Conservation (phyloP, 495 filamentous ascomycete species). For the Immersiella caudata region DNA sequence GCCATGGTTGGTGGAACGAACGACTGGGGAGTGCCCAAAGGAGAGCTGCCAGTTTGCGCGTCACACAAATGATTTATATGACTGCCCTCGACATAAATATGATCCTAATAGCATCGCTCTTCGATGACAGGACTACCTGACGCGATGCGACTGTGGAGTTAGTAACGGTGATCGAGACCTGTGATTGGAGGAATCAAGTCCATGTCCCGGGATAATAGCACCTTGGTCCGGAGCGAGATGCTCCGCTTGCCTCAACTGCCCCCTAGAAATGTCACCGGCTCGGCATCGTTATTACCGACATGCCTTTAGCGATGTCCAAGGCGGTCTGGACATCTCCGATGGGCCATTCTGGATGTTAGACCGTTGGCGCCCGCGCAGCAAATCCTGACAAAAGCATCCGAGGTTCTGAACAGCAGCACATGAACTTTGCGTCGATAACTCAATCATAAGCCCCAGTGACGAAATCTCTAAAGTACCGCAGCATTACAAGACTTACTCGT, state of each 20-base stretch:
- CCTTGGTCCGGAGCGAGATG: not conserved
- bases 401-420: not conserved
- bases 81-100: no score
- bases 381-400: no score
- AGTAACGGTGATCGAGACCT: not conserved
- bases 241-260: not conserved
- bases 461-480: not conserved
- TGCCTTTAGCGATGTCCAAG: not conserved
- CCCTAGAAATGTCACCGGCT: not conserved
- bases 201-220: not conserved
- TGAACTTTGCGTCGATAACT: no score
- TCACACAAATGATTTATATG: no score
- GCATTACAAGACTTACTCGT: not conserved
- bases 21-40: no score
- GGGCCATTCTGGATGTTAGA: not conserved
- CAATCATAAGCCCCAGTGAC: not conserved
- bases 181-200: not conserved
- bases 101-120: no score
- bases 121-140: no score
- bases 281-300: not conserved
- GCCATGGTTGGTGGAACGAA: not conserved
- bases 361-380: no score
- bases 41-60: no score
- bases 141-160: not conserved
- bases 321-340: not conserved